Percentiles rank a stretch among this genome's conserved stretches.
These are phyloP conservation scores for Aureobasidium uvarum DNA, from an alignment of 2,329 filamentous ascomycete genomes.

Conservation along the genomic window DNA sequence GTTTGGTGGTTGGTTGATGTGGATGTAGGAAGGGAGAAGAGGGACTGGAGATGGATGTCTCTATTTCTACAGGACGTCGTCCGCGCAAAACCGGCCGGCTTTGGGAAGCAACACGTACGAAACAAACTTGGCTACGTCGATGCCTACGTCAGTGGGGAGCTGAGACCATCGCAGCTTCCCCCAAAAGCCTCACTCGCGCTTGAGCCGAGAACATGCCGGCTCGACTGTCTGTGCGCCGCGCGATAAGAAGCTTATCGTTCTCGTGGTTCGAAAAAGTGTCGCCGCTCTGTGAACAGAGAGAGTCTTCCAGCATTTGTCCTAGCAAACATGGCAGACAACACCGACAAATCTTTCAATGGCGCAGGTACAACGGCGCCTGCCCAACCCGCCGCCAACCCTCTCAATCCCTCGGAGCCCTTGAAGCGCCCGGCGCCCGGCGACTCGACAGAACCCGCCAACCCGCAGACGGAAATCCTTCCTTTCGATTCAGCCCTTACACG, in stretches of 20 bases:
- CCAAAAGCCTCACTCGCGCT: not conserved
- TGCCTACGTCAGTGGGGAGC: not conserved
- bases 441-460: slow-evolving; percentile 34
- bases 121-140: not conserved
- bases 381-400: slow-evolving; percentile 30
- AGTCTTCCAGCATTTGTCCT: not conserved
- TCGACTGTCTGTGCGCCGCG: not conserved
- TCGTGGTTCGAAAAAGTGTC: not conserved
- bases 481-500: slow-evolving; percentile 43
- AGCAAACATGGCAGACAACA: slow-evolving; percentile 16
- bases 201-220: not conserved
- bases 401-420: slow-evolving; percentile 32
- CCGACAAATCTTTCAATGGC: slow-evolving; percentile 12
- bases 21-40: slow-evolving; percentile 8
- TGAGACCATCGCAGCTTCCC: not conserved
- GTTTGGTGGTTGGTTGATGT: not conserved
- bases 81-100: not conserved
- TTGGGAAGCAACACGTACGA: slow-evolving; percentile 10
- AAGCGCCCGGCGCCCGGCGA: slow-evolving; percentile 31
- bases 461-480: slow-evolving; percentile 38
- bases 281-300: not conserved
- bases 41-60: slow-evolving; percentile 14
- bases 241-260: slow-evolving; percentile 10
- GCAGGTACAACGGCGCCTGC: slow-evolving; percentile 4
- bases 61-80: slow-evolving; percentile 5